A percentile compares a stretch with the other conserved stretches of the same genome.
Conservation (phyloP, 2,329 filamentous ascomycete species). For the Ophiocordyceps unilateralis region DNA sequence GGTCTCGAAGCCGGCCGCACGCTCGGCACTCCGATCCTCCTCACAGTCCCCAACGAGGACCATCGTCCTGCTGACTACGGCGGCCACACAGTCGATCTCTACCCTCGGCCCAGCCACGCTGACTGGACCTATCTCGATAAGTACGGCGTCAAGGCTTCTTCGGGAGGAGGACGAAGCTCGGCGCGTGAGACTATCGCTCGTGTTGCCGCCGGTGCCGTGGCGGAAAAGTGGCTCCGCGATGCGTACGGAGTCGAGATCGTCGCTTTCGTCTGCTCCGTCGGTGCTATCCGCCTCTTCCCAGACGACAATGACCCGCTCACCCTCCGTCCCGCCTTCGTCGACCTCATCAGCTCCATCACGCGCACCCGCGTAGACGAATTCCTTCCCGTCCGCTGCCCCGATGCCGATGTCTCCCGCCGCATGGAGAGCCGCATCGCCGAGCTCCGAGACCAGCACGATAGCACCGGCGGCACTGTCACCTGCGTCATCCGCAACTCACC, state of each 20-base stretch:
- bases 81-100: conserved; percentile 74
- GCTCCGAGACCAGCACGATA: conserved; percentile 65
- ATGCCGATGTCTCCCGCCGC: conserved; percentile 40
- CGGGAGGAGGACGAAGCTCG: conserved; percentile 75
- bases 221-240: conserved; percentile 75
- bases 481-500: conserved; percentile 83
- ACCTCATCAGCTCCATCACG: conserved; percentile 54
- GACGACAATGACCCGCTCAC: conserved; percentile 29
- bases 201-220: conserved; percentile 81
- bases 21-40: conserved; percentile 75
- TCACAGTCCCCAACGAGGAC: conserved; percentile 83
- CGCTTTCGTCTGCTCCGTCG: conserved; percentile 76
- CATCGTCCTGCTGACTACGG: conserved; percentile 87
- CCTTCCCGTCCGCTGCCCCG: conserved; percentile 76
- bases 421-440: conserved; percentile 71
- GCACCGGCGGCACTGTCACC: conserved; percentile 86
- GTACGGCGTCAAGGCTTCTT: conserved; percentile 85
- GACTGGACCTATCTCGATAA: conserved; percentile 97
- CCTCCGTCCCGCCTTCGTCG: conserved; percentile 63
- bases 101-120: conserved; percentile 80
- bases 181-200: conserved; percentile 91
- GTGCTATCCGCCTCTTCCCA: conserved; percentile 26
- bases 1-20: conserved; percentile 83
- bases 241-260: conserved; percentile 81
- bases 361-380: conserved; percentile 65